Evolutionary conservation across 768 basidiomycete species (phyloP), one percentile per base, ranked within the genome.

Genomic region (Porpolomopsis calyptriformis): DNA sequence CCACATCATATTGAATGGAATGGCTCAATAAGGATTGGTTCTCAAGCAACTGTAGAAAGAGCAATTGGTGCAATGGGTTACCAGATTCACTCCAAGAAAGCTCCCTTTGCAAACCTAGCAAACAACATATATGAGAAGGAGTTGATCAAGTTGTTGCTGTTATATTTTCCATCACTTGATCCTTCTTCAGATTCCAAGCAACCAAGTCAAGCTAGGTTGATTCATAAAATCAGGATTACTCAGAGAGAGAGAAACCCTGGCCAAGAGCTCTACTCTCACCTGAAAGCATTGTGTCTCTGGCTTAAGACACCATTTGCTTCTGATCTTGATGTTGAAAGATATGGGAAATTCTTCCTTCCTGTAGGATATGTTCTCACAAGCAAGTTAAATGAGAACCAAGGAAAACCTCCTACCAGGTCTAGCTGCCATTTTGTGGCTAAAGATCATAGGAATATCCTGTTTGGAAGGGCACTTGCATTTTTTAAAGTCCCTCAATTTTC

Each of bases 1-100:
- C 63, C 63, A 27, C 34, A 43, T 2, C 64, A 67, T 41, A 64
- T 66, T 11, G 6, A 45, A 16, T 67, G 61, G 60, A 58, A 62
- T 58, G 64, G 64, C 7, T 64, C 63, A 6, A 56, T 67, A 14
- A 45, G 60, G 4, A 23, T 56, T 38, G 58, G 64, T n/a, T 63
- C 60, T 24, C 63, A 64, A 49, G 55, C 61, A 1, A 63, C 61
- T 18, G 54, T n/a, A n/a, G n/a, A n/a, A n/a, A n/a, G n/a, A n/a
- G n/a, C n/a, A n/a, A n/a, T n/a, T n/a, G n/a, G n/a, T 59, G 52
- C 58, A 18, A 45, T 55, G 19, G 60, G 55, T 2, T 57, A 58
- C 14, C 56, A 59, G 43, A 62, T 65, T 18, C 52, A 45, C 19
- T 65, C 64, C 0, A 57, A 55, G 41, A 61, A 58, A 42, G 46